phyloP scores from a whole-genome alignment of 2,329 filamentous ascomycete species.

The Aspergillus aculeatus region DNA sequence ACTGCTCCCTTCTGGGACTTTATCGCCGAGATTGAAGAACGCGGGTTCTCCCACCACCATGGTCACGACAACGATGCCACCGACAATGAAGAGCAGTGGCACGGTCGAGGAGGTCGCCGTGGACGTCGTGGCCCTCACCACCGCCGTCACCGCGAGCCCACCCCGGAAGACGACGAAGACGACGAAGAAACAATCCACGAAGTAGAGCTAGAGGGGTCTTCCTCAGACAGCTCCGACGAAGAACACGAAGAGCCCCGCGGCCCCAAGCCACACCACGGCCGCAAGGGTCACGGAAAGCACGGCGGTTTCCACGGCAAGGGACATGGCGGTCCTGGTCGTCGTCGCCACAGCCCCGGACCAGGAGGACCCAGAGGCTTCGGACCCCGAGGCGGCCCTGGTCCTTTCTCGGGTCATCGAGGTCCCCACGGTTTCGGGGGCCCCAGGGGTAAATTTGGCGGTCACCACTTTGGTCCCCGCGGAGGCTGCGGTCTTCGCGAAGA shows the following conservation, averaged over 20 bases:
- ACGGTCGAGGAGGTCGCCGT: background rate
- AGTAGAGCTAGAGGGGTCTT: background rate
- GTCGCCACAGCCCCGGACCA: background rate
- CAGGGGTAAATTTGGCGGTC: background rate
- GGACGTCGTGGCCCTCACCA: constrained; percentile 2
- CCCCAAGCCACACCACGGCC: background rate
- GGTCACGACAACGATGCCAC: background rate
- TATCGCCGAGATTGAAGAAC: constrained; percentile 2
- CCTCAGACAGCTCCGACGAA: background rate
- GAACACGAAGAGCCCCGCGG: background rate
- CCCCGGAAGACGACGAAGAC: constrained; percentile 1
- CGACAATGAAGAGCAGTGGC: background rate
- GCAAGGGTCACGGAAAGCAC: background rate
- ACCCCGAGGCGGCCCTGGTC: background rate
- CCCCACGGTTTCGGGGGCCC: background rate
- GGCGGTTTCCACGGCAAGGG: background rate
- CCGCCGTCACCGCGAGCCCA: background rate
- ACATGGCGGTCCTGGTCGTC: background rate
- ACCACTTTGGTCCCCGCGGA: background rate
- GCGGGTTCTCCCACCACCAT: background rate
- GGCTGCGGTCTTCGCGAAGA: background rate
- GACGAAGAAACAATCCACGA: background rate
- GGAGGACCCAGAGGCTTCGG: background rate
- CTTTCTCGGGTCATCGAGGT: background rate
- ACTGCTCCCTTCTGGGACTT: constrained; percentile 1